phyloP scores from a whole-genome alignment of 2,329 filamentous ascomycete species.

The Ophioceras dolichostomum region DNA sequence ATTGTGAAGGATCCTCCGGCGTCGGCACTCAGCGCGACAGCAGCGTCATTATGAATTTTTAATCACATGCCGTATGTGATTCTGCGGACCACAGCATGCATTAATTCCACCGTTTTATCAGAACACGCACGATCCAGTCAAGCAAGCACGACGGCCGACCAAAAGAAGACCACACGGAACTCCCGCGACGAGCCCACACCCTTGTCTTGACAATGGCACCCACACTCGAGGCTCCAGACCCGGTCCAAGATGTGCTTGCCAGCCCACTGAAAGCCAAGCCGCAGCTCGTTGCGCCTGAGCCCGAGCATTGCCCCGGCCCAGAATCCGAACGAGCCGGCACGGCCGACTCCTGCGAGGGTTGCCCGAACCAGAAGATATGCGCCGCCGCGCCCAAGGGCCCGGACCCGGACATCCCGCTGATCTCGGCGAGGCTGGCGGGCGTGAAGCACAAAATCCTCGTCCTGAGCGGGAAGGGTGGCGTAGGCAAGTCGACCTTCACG shows the following conservation, averaged over 20 bases:
- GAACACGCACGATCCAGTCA: neutral
- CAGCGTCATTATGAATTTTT: too few relatives aligned
- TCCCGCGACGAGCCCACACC: too few relatives aligned
- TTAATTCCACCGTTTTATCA: too few relatives aligned
- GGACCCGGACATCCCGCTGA: slow-evolving; percentile 84
- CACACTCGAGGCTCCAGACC: slow-evolving; percentile 59
- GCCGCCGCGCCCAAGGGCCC: slow-evolving; percentile 89
- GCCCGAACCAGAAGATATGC: slow-evolving; percentile 92
- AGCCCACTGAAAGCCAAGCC: slow-evolving; percentile 70
- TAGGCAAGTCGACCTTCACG: slow-evolving; percentile 92
- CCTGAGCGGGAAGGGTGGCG: slow-evolving; percentile 87
- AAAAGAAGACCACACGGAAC: neutral
- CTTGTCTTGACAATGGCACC: slow-evolving; percentile 71
- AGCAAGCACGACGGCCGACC: neutral
- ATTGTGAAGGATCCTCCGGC: too few relatives aligned
- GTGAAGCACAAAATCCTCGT: slow-evolving; percentile 90
- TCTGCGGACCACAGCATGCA: too few relatives aligned
- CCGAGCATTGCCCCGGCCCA: slow-evolving; percentile 91
- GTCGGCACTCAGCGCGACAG: too few relatives aligned
- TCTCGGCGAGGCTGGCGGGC: slow-evolving; percentile 67
- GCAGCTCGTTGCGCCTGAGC: slow-evolving; percentile 83
- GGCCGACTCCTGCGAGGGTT: slow-evolving; percentile 81
- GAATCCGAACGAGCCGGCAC: slow-evolving; percentile 60
- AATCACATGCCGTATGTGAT: too few relatives aligned
- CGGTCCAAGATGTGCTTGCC: slow-evolving; percentile 56